Evolutionary conservation across 1,284 basidiomycete genomes (phyloP), one percentile per base, ranked within the genome.

Genomic region (Pulveroboletus sp.): DNA sequence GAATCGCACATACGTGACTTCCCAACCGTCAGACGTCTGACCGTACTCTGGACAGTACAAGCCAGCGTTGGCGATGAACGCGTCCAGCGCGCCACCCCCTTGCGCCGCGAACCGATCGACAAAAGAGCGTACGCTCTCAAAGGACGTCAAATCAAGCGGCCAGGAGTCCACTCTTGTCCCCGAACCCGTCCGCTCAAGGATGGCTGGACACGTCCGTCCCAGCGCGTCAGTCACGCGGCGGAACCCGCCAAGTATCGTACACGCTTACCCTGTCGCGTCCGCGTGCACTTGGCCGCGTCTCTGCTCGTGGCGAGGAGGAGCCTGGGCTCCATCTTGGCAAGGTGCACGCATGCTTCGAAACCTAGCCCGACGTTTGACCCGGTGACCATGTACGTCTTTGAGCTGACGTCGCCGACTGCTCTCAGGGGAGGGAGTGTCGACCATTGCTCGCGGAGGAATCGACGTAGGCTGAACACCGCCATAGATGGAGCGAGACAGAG

Each of bases 231-330:
- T 31, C 29, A 31, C 29, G 10, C 29, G 10, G 29, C 29, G 14
- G 29, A 31, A 6, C 29, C 29, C 29, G 29, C 14, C 29, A n/a
- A n/a, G n/a, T n/a, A n/a, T n/a, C n/a, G n/a, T n/a, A n/a, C 29
- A 31, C 29, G 29, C 4, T 18, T 7, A 18, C 35, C 35, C 15
- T 4, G 14, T 4, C 35, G 15, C 35, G 14, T 35, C 35, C 29
- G 29, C 29, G 9, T 14, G 38, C 66, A 67, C 52, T 63, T 64
- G 26, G 29, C 43, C 11, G 42, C 10, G 45, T 63, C 60, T 40
- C 70, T 61, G 49, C 66, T 62, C 5, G 69, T 67, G 4, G 63
- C 54, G 22, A 71, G 29, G 31, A 71, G 52, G 7, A 58, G 31
- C 12, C 33, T 58, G 28, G 69, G 69, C 4, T 42, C 54, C 60